Evolutionary conservation across 495 filamentous ascomycete species (phyloP), one percentile per base, ranked within the genome.

Genomic region (Pseudomonodictys pantanalensis): DNA sequence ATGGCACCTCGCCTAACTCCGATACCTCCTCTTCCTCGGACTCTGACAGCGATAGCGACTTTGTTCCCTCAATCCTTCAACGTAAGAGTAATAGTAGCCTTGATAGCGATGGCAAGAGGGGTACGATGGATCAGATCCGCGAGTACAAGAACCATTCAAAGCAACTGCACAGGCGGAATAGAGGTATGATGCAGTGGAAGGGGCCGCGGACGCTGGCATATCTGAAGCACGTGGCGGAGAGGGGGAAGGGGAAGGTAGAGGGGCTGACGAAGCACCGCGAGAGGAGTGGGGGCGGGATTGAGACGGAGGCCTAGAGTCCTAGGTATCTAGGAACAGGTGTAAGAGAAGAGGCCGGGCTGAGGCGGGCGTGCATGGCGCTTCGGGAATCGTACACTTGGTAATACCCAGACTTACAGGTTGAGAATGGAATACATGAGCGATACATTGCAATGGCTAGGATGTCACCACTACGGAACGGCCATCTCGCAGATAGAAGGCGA

Each of bases 151-250:
- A 68, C 26, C 65, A 78, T 65, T 58, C 60, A 25, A 68, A 75
- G 58, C 70, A 76, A 47, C 47, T 78, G 56, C 73, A 78, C 60
- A 56, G 76, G 42, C 62, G 64, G 52, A 70, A 79, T 64, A 58
- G 75, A 35, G 77, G 76, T 2, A 11, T 76, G 20, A 77, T 78
- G 76, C 76, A 78, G 64, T 79, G 73, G 75, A 77, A 75, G 66
- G 67, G 69, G 11, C 75, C 73, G 6, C 67, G 76, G 26, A 78
- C 76, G 0, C 60, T 72, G 26, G 52, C 74, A 23, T 77, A 70
- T 64, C 61, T 74, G 47, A 70, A 72, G 51, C 70, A 73, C 25
- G 71, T 76, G 35, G 64, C 70, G 3, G 68, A 76, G 61, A 65
- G 68, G 52, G 67, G 67, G 2, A 69, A 70, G 42, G 49, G 70